Base-by-base conservation (phyloP, 257 asterid species). In the Gentiana macrophylla region DNA sequence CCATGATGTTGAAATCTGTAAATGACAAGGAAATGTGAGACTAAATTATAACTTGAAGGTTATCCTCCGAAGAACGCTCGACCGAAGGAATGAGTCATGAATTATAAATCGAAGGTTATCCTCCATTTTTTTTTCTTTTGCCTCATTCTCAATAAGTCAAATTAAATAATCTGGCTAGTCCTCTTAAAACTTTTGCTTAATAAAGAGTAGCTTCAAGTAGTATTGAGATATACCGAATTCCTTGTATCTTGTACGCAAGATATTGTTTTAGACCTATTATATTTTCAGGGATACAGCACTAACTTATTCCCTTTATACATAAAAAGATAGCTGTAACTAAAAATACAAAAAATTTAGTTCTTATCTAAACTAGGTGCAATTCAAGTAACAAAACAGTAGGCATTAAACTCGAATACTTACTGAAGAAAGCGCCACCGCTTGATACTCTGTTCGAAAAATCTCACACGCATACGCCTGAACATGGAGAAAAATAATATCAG, bases 381-480 rank as follows among this genome's bases (percentile, higher is more conserved):
- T 13, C 1, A 52, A 38, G 37, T 24, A 51, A 52, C 9, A 12
- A 5, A 6, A 5, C 24, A 6, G 8, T 43, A 24, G 24, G 1
- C 24, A 46, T 3, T 8, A 43, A 53, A 12, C 36, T 11, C 12
- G 13, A 55, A 41, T 70, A 53, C 84, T 86, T 72, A 89, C 97
- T 0, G 84, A 74, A 55, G 97, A 86, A 76, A 89, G 74, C 63
- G 88, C 97, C 65, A 89, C 55, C 59, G 95, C 84, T 70, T 89
- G 93, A 63, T 86, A 79, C 56, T 83, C 95, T 74, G 74, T 68
- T 11, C 86, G 94, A 70, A 89, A 80, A 65, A 80, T 74, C 62
- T 89, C 95, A 6, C 84, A 69, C 56, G 83, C 87, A 71, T 86
- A 89, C 7, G 97, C 95, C 97, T 86, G 79, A 61, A 60, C 6